Evolutionary conservation across 2,329 filamentous ascomycete species (phyloP), one percentile per base, ranked within the genome.

Genomic region (Aspergillus japonicus): DNA sequence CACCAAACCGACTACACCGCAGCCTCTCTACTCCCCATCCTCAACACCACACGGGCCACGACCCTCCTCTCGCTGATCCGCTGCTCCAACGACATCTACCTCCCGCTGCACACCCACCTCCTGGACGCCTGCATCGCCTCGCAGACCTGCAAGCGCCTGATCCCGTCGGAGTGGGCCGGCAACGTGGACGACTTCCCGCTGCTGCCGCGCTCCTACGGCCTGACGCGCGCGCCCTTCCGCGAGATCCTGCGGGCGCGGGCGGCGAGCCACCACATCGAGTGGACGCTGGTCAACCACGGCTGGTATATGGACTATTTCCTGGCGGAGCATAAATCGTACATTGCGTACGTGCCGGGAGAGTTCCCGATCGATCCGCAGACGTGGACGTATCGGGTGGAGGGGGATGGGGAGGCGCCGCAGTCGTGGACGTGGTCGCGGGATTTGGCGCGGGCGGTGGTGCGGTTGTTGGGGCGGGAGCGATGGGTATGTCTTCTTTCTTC

Each of bases 291-390:
- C 26, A 49, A 44, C n/a, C 7, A 12, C 47, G 54, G 57, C 26
- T 62, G 57, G 60, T 23, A 59, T 2, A 47, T 50, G 42, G 51
- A 60, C 11, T 62, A 62, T 8, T 53, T 62, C 11, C 11, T 62
- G 0, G 50, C 50, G 3, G 7, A 6, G 3, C 2, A 11, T 5
- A 55, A 57, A 5, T 33, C 39, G 23, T 52, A 57, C 6, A 42
- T 59, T 35, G 53, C 16, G 29, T 48, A 44, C 16, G n/a, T 21
- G 6, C 19, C 24, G 6, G 49, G 31, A 5, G 42, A 51, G 35
- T 62, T 59, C 24, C 60, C 57, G 3, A 26, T 62, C 33, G 47
- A 60, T 29, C 16, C 33, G 6, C 6, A 6, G 7, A 33, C 8
- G 1, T 33, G 42, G 47, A 56, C 51, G 39, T 47, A 47, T 14